Conservation (phyloP, 2,329 filamentous ascomycete species). For the Clonostachys byssicola region DNA sequence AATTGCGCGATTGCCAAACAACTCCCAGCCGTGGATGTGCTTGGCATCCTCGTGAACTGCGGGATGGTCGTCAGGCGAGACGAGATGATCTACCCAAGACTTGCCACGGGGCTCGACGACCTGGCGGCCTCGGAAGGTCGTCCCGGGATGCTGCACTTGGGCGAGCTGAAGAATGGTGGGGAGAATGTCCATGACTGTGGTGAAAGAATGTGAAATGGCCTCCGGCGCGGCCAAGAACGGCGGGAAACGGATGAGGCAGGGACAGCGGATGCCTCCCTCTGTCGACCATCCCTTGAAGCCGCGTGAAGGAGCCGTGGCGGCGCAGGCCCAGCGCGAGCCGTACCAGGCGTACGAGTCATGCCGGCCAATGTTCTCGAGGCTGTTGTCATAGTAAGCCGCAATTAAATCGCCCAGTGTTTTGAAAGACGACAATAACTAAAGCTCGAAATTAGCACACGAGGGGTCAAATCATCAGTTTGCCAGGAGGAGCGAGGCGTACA, state of each 20-base stretch:
- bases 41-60: constrained; percentile 19
- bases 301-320: constrained; percentile 27
- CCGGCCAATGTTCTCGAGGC: constrained; percentile 49
- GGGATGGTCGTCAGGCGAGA: too few species aligned
- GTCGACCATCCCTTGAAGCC: constrained; percentile 33
- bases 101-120: constrained; percentile 43
- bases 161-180: constrained; percentile 42
- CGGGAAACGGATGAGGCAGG: constrained; percentile 9
- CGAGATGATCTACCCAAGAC: constrained; percentile 7
- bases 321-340: constrained; percentile 48
- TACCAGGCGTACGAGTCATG: constrained; percentile 58
- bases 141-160: constrained; percentile 26
- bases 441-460: background rate
- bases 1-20: constrained; percentile 45
- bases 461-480: too few species aligned
- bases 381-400: constrained; percentile 49
- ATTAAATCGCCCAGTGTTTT: constrained; percentile 45
- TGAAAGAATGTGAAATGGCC: constrained; percentile 9
- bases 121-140: constrained; percentile 32
- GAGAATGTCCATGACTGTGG: constrained; percentile 44
- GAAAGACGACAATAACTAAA: constrained; percentile 30
- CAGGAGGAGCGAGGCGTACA: background rate
- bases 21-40: constrained; percentile 52
- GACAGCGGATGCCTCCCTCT: constrained; percentile 31
- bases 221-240: background rate